phyloP scores from a whole-genome alignment of 495 filamentous ascomycete species.

The Penicillium herquei region DNA sequence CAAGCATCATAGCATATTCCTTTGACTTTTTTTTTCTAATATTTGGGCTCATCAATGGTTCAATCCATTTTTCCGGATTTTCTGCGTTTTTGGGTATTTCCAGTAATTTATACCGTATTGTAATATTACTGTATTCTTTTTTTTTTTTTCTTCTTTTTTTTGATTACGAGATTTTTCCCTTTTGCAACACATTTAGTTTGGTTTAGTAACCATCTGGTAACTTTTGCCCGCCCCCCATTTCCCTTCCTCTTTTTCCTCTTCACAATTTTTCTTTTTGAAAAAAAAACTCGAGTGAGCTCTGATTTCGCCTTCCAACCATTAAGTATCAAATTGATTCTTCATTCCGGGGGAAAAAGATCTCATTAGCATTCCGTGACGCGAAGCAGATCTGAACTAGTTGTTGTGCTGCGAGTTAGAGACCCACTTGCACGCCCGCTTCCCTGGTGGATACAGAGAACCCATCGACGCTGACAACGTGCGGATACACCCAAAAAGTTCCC shows the following conservation, averaged over 20 bases:
- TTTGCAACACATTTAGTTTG: background rate
- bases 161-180: constrained; percentile 21
- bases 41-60: background rate
- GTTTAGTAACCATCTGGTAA: constrained; percentile 19
- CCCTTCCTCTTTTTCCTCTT: constrained; percentile 13
- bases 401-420: constrained; percentile 37
- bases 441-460: constrained; percentile 47
- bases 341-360: constrained; percentile 12
- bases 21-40: constrained; percentile 29
- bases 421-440: constrained; percentile 46
- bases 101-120: background rate
- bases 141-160: constrained; percentile 27
- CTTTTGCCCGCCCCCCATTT: constrained; percentile 25
- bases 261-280: constrained; percentile 3
- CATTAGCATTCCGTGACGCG: constrained; percentile 35
- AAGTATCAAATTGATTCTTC: background rate
- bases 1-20: too few species aligned
- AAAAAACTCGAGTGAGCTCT: background rate
- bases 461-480: constrained; percentile 47
- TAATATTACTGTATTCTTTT: constrained; percentile 1
- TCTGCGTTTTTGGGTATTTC: background rate
- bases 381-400: constrained; percentile 42
- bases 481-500: constrained; percentile 43
- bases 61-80: constrained; percentile 8
- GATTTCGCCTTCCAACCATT: background rate